Evolutionary conservation across 306 rosid species (phyloP).

Genomic region (Luffa acutangula): DNA sequence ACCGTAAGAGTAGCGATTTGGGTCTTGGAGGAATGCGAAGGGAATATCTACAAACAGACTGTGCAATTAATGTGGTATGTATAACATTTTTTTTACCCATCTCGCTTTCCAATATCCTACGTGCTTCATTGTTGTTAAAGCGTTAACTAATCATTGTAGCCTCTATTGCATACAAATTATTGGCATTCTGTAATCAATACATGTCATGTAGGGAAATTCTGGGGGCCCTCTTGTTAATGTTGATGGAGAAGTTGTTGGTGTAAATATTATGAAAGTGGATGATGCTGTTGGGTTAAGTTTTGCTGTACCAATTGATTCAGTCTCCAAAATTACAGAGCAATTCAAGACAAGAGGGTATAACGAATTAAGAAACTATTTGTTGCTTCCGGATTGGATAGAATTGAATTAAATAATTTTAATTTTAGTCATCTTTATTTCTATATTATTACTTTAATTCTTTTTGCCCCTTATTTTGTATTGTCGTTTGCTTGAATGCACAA

Average conservation of each 20-base stretch:
- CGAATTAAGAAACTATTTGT: not conserved
- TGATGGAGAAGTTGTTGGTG: constrained; percentile 88
- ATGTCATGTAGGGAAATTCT: constrained; percentile 65
- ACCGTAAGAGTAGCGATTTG: constrained; percentile 89
- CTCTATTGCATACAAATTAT: not conserved
- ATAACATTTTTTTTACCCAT: constrained; percentile 13
- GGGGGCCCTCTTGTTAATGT: constrained; percentile 89
- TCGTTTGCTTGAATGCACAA: not conserved
- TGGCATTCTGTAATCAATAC: not conserved
- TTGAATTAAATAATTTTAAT: no score
- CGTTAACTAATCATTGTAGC: not conserved
- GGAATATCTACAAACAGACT: constrained; percentile 80
- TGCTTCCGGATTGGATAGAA: no score
- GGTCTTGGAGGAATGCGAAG: constrained; percentile 67
- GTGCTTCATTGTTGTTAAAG: not conserved
- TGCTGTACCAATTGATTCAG: constrained; percentile 73
- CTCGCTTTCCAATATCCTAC: not conserved
- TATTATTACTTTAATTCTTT: not conserved
- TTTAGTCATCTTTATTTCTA: not conserved
- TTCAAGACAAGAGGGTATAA: constrained; percentile 74
- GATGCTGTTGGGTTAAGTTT: constrained; percentile 85
- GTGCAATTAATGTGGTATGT: constrained; percentile 58
- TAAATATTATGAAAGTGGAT: constrained; percentile 61
- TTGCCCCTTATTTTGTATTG: not conserved
- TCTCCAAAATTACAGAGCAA: constrained; percentile 56